Conservation (phyloP, 2,329 filamentous ascomycete genomes). For the Beauveria australis region DNA sequence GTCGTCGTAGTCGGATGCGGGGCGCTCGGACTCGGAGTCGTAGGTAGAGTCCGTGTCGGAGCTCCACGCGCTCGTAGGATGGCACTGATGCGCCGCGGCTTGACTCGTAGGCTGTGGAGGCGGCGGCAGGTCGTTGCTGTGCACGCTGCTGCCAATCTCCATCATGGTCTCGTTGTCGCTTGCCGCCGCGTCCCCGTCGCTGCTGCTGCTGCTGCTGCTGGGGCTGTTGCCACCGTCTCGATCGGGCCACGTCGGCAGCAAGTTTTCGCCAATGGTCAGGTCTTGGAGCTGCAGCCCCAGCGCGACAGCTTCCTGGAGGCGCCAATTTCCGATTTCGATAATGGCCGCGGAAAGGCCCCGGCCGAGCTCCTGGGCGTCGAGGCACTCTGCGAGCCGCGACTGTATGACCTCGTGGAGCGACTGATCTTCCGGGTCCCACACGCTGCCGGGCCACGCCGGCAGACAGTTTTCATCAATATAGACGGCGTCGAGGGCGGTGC, state of each 20-base stretch:
- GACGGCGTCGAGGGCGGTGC: constrained; percentile 15
- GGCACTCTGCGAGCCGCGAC: constrained; percentile 13
- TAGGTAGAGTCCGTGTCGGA: background rate
- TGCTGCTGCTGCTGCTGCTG: too few relatives aligned
- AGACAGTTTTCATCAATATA: constrained; percentile 22
- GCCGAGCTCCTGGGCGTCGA: constrained; percentile 16
- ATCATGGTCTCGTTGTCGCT: constrained; percentile 10
- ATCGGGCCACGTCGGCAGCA: constrained; percentile 23
- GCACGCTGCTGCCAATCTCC: background rate
- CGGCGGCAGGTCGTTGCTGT: background rate
- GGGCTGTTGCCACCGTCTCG: background rate
- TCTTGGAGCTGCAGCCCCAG: constrained; percentile 16
- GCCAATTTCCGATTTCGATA: constrained; percentile 19
- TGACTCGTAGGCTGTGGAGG: constrained; percentile 2
- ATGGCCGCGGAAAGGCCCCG: constrained; percentile 16
- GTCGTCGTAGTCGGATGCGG: background rate
- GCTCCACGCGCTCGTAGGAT: background rate
- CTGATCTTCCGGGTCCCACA: constrained; percentile 19
- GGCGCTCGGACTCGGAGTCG: background rate
- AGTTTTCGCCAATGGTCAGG: constrained; percentile 18
- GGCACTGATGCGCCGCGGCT: background rate
- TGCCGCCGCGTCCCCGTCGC: background rate
- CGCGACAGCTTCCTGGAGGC: constrained; percentile 18
- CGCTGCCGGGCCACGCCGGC: constrained; percentile 19
- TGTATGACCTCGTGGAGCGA: constrained; percentile 21